Percentiles rank a stretch among this genome's conserved stretches.
Evolutionary conservation across 208 protist genomes (phyloP).

Genomic region (Acanthamoeba lenticulata): DNA sequence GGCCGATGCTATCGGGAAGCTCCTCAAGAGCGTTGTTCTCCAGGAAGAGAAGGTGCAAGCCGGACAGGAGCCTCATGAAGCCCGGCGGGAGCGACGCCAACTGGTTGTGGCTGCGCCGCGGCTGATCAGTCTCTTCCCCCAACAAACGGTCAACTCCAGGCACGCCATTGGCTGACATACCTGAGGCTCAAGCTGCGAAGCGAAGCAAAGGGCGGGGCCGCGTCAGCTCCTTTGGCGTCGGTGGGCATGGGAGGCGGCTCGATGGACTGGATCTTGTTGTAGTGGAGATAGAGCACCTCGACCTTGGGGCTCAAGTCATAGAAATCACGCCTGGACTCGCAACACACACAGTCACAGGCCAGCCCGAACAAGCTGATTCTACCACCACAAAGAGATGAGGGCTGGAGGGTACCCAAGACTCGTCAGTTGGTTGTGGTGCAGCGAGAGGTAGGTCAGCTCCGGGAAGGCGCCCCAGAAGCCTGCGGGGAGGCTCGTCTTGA

Average conservation of each 20-base stretch:
- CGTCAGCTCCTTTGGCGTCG: no score
- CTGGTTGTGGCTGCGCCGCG: constrained; percentile 1
- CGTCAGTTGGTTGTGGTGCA: neutral
- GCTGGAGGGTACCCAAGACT: neutral
- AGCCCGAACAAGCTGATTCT: no score
- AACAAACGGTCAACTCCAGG: no score
- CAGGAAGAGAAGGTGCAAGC: neutral
- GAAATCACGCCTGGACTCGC: neutral
- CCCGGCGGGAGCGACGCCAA: neutral
- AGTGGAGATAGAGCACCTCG: neutral
- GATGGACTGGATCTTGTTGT: neutral
- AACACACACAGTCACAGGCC: neutral
- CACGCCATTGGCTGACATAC: no score
- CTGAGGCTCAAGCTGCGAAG: neutral
- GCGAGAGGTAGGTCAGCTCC: neutral
- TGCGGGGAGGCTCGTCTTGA: neutral
- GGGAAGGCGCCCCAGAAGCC: neutral
- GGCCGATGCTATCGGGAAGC: neutral
- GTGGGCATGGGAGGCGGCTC: neutral
- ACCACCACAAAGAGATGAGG: no score
- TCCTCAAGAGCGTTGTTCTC: constrained; percentile 1
- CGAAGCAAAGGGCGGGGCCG: neutral
- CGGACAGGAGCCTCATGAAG: neutral
- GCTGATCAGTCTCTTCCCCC: no score
- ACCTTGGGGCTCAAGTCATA: neutral